Conservation (phyloP, 2,329 filamentous ascomycete species). For the Ascochyta fabae region DNA sequence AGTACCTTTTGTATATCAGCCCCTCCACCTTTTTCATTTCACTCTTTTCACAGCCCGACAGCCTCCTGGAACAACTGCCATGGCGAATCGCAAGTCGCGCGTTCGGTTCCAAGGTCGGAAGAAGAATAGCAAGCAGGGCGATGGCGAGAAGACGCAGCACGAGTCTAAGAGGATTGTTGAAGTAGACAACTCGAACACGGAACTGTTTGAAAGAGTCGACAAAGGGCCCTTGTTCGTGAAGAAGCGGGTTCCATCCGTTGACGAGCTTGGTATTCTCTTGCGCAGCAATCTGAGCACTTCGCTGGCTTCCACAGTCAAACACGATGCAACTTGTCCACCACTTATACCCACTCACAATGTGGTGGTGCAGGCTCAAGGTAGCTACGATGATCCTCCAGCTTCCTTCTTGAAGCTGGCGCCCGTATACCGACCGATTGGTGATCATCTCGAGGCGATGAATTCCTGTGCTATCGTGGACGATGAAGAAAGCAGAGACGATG, state of each 20-base stretch:
- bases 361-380: neutral
- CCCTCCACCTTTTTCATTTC: neutral
- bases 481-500: neutral
- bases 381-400: neutral
- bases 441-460: neutral
- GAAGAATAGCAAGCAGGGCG: neutral
- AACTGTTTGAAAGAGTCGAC: neutral
- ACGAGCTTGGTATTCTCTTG: neutral
- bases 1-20: neutral
- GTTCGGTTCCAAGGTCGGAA: neutral
- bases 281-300: conserved; percentile 4
- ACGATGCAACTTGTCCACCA: neutral
- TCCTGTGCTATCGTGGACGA: neutral
- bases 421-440: neutral
- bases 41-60: neutral
- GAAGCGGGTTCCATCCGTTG: conserved; percentile 4
- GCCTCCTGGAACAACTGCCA: neutral
- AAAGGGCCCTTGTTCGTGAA: conserved; percentile 1
- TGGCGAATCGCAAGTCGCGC: conserved; percentile 1
- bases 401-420: neutral
- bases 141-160: neutral
- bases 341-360: neutral
- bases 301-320: neutral
- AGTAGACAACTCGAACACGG: no score
- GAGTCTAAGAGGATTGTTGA: neutral